phyloP scores from a whole-genome alignment of 371 early-diverging fungal genomes.

The Actinomortierella ambigua region DNA sequence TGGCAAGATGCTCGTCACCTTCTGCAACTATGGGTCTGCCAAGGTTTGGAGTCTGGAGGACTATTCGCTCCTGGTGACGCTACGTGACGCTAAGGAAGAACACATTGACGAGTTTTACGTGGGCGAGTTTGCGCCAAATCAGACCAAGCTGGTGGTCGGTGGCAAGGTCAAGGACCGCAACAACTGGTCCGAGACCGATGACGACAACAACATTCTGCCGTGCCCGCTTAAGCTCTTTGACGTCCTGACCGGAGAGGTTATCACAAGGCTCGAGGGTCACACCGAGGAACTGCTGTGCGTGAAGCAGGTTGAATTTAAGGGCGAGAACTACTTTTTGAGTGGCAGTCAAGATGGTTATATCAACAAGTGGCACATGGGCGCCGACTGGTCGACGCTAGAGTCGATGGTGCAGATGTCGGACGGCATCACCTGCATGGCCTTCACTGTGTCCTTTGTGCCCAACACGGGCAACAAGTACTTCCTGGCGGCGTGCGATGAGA shows the following conservation, averaged over 20 bases:
- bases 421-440: constrained; percentile 92
- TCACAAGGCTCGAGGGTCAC: constrained; percentile 77
- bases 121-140: constrained; percentile 71
- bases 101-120: constrained; percentile 92
- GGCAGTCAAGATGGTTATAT: constrained; percentile 95
- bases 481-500: constrained; percentile 86
- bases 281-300: constrained; percentile 86
- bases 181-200: constrained; percentile 86
- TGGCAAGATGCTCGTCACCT: constrained; percentile 83
- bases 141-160: constrained; percentile 62
- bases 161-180: constrained; percentile 87
- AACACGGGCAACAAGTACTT: constrained; percentile 92
- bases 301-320: constrained; percentile 74
- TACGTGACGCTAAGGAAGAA: constrained; percentile 76
- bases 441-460: constrained; percentile 91
- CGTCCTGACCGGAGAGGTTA: constrained; percentile 70
- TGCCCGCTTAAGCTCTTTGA: constrained; percentile 91
- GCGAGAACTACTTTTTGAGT: constrained; percentile 79
- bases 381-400: constrained; percentile 72
- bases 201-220: constrained; percentile 90
- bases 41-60: constrained; percentile 82
- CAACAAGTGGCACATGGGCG: constrained; percentile 81
- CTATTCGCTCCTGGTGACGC: constrained; percentile 65
- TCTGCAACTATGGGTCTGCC: constrained; percentile 79
- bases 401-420: constrained; percentile 72